Evolutionary conservation across 345 rosid genomes (phyloP), one percentile per base, ranked within the genome.

Genomic region (Hirschfeldia incana): DNA sequence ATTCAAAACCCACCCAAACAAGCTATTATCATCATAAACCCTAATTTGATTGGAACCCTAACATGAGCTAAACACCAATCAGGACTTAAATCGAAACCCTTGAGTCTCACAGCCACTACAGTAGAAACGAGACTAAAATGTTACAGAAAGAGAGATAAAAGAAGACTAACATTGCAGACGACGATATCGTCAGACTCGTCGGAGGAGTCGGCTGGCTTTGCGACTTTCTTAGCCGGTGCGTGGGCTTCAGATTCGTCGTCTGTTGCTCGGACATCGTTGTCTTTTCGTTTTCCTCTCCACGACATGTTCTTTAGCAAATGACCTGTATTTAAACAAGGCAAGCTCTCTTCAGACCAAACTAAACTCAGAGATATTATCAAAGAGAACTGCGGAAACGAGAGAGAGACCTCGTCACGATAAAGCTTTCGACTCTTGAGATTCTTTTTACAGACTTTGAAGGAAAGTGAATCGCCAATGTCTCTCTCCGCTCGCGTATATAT

Each of bases 231-330:
- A 37, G 86, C 88, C 55, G 92, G 97, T 39, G 86, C 90, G 77
- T 78, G 87, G 33, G 72, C 63, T 8, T 87, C 94, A 62, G 80
- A 75, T 30, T 87, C 88, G 51, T 85, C 97, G 67, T 87, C 94
- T 8, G 92, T 89, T 12, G 73, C 88, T 34, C 74, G 65, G 2
- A 78, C 91, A 46, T 79, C 83, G 13, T 85, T 85, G 53, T 87
- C 90, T 85, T 88, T 93, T 30, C 99, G 80, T 87, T 95, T 93
- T 58, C 97, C 92, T 82, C 85, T 93, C 15, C 74, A 80, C 39
- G 96, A 86, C 98, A 95, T 57, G 49, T 94, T 65, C 81, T 33
- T 53, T 0, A 26, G 21, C 57, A 21, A 65, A 65, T 26, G 3
- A 36, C 49, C 77, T 76, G 63, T 55, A 11, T n/a, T n/a, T 1